Evolutionary conservation across 192 early-diverging fungal species (phyloP).

Genomic region (Coemansia sp.): DNA sequence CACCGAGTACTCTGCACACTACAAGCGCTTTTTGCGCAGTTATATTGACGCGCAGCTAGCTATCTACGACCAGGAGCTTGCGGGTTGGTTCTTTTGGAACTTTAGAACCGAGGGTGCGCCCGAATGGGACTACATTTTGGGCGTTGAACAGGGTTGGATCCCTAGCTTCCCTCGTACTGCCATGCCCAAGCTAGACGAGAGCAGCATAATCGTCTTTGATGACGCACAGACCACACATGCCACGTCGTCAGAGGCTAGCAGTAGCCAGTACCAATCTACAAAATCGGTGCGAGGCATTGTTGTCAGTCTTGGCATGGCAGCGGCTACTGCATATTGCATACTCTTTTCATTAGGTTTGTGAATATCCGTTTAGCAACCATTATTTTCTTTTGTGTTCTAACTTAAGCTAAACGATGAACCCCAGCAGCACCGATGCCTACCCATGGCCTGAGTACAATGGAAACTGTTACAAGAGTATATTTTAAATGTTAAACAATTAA

Average conservation of each 20-base stretch:
- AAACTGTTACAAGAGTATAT: too few relatives aligned
- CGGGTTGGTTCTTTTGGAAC: conserved; percentile 77
- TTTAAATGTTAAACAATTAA: too few relatives aligned
- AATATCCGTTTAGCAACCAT: too few relatives aligned
- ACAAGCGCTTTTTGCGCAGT: conserved; percentile 62
- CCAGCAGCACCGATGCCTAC: too few relatives aligned
- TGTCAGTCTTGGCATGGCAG: neutral
- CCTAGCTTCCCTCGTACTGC: conserved; percentile 57
- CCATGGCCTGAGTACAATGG: too few relatives aligned
- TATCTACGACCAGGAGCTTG: conserved; percentile 60
- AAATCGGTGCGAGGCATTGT: neutral
- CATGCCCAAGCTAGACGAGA: conserved; percentile 16
- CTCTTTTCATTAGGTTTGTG: neutral
- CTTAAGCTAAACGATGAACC: too few relatives aligned
- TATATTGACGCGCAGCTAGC: conserved; percentile 67
- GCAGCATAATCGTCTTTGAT: conserved; percentile 3
- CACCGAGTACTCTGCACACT: conserved; percentile 54
- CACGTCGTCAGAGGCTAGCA: neutral
- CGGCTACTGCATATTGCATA: neutral
- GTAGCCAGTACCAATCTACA: neutral
- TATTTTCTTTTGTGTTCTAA: too few relatives aligned
- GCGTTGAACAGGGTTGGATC: conserved; percentile 69
- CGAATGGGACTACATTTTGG: conserved; percentile 74
- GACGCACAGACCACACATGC: neutral
- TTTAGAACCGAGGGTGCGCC: conserved; percentile 73